These are phyloP conservation scores for Trichosporon ovoides DNA, from an alignment of 1,284 basidiomycete genomes.

Conservation along the genomic window DNA sequence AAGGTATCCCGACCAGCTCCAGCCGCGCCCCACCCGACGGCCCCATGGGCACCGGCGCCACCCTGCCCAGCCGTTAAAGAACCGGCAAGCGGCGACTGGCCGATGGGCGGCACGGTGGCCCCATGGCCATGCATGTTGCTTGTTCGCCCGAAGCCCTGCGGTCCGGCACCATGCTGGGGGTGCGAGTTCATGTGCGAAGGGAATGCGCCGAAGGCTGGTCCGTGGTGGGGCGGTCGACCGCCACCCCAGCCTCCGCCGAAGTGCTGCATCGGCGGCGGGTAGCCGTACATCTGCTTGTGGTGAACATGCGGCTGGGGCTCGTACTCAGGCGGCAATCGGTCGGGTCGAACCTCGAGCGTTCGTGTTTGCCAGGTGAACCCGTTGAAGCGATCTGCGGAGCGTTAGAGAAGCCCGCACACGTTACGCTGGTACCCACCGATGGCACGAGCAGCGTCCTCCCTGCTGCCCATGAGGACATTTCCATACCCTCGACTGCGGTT, in stretches of 20 bases:
- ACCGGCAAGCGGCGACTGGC: constrained; percentile 43
- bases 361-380: constrained; percentile 87
- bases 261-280: constrained; percentile 18
- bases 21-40: constrained; percentile 3
- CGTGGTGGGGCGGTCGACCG: constrained; percentile 17
- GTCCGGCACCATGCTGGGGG: constrained; percentile 14
- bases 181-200: constrained; percentile 19
- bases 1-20: constrained; percentile 5
- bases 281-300: constrained; percentile 26
- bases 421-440: constrained; percentile 51
- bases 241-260: constrained; percentile 16
- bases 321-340: constrained; percentile 61
- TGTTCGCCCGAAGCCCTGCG: constrained; percentile 12
- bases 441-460: constrained; percentile 84
- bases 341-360: constrained; percentile 79
- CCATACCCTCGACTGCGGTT: constrained; percentile 89
- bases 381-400: constrained; percentile 60
- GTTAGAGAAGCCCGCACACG: not conserved
- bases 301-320: constrained; percentile 51
- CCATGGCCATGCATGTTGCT: constrained; percentile 19
- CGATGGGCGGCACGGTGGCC: constrained; percentile 23
- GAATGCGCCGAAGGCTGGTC: constrained; percentile 30
- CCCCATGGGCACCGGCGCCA: not conserved
- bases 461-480: constrained; percentile 81
- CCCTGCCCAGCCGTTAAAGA: constrained; percentile 26